Conservation (phyloP, 2,329 filamentous ascomycete species). For the Malbranchea zuffiana region DNA sequence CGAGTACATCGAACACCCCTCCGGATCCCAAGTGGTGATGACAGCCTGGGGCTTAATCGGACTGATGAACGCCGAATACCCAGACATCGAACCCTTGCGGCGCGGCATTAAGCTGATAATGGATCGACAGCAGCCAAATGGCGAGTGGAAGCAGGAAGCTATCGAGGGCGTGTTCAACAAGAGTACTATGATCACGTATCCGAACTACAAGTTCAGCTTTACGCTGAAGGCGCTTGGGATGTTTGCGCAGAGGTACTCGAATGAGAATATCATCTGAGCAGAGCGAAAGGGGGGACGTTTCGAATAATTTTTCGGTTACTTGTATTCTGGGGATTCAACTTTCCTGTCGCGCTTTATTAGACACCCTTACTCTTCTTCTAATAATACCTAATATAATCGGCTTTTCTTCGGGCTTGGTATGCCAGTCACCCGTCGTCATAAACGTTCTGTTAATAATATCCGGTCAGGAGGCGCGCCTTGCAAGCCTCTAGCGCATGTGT, state of each 20-base stretch:
- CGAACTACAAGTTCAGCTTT: slow-evolving; percentile 7
- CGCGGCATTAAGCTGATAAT: slow-evolving; percentile 71
- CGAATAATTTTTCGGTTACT: too few species aligned
- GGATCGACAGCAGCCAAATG: slow-evolving; percentile 70
- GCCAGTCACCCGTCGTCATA: too few species aligned
- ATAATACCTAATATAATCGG: too few species aligned
- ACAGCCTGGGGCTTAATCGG: slow-evolving; percentile 82
- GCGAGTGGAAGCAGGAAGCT: slow-evolving; percentile 87
- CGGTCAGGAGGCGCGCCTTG: too few species aligned
- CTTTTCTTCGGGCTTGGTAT: too few species aligned
- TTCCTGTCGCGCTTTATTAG: too few species aligned
- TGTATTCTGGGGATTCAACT: too few species aligned
- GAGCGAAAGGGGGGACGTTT: too few species aligned
- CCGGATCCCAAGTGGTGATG: slow-evolving; percentile 2
- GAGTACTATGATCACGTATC: slow-evolving; percentile 3
- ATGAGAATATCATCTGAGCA: too few species aligned
- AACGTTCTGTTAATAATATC: too few species aligned
- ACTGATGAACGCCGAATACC: slow-evolving; percentile 71
- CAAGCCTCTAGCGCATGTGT: too few species aligned
- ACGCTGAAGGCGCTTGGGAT: slow-evolving; percentile 3
- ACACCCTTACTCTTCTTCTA: too few species aligned
- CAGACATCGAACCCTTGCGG: slow-evolving; percentile 59
- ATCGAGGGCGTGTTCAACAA: slow-evolving; percentile 57
- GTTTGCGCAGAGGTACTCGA: slow-evolving; percentile 1
- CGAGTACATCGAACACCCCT: slow-evolving; percentile 5